These are phyloP conservation scores for Phytophthora tentaculata DNA, from an alignment of 352 stramenopile genomes.

Conservation along the genomic window DNA sequence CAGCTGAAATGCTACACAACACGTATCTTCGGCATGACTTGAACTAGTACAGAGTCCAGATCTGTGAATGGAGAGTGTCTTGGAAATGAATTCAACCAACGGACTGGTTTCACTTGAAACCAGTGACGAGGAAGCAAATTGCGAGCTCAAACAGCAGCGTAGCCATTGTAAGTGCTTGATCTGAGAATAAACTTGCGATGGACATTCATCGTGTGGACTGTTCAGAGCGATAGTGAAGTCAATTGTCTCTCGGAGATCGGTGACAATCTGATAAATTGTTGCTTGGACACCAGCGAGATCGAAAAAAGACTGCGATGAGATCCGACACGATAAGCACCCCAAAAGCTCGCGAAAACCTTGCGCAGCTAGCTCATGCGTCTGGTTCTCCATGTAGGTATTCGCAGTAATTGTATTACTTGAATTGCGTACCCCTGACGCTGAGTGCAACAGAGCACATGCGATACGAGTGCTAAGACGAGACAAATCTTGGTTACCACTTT, in stretches of 20 bases:
- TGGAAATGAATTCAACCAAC: conserved; percentile 36
- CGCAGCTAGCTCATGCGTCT: neutral
- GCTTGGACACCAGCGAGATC: conserved; percentile 23
- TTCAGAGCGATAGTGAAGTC: conserved; percentile 45
- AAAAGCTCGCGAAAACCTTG: conserved; percentile 15
- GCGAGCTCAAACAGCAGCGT: conserved; percentile 44
- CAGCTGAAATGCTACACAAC: conserved; percentile 46
- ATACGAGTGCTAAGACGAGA: conserved; percentile 1
- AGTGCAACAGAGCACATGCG: conserved; percentile 6
- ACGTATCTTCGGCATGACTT: conserved; percentile 48
- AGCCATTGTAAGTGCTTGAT: conserved; percentile 34
- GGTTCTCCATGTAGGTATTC: conserved; percentile 3
- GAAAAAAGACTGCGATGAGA: conserved; percentile 25
- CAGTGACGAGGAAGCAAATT: conserved; percentile 30
- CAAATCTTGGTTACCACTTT: conserved; percentile 1
- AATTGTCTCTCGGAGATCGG: conserved; percentile 20
- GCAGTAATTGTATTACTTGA: neutral
- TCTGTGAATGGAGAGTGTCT: conserved; percentile 33
- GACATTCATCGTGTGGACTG: conserved; percentile 48
- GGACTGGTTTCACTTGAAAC: conserved; percentile 1
- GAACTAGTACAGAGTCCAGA: conserved; percentile 26
- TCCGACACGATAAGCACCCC: conserved; percentile 12
- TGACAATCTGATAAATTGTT: conserved; percentile 9
- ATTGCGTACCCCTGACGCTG: conserved; percentile 10
- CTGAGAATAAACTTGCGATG: conserved; percentile 8